Base-by-base conservation (phyloP, 2,329 filamentous ascomycete species). In the Samsoniella hepiali region DNA sequence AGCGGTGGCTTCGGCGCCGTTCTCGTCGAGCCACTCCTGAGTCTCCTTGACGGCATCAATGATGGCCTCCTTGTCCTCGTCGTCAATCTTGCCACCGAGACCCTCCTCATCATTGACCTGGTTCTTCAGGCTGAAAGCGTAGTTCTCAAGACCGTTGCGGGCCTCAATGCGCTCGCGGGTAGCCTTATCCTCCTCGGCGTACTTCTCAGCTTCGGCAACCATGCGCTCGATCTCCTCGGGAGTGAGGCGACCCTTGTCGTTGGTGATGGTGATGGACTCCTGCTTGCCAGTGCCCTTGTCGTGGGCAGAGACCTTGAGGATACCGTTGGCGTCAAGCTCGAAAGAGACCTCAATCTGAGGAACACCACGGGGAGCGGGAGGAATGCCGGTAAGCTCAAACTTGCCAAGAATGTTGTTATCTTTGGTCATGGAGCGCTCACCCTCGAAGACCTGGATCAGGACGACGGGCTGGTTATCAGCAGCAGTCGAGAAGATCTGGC, bases 151-250 rank as follows among this genome's bases (percentile, higher is more conserved):
- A 71, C 89, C 88, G 81, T 99, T 98, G 76, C 94, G 90, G 72
- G 93, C 90, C 84, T 97, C 93, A 72, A 99, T 97, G 82, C 93
- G 93, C 83, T 95, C 91, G 76, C 93, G 92, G 74, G 91, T 96
- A 68, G 93, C 93, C 88, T 98, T 98, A 84, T 99, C 95, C 82
- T 98, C 95, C 79, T 99, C 95, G 75, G 95, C 95, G 77, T 93
- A 98, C 83, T 97, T 91, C 88, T 98, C 95, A 66, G 95, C 95
- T 82, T 99, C 95, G 71, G 90, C 88, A 68, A 99, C 93, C 95
- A 99, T 99, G 79, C 95, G 95, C 79, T 98, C 94, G 72, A 99
- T 99, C 80, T 99, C 95, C 71, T 99, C 95, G 74, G 90, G 90
- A 72, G 90, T 93, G 59, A 99, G 89, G 78, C 95, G 94, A 70